Evolutionary conservation across 2,329 filamentous ascomycete species (phyloP), one percentile per base, ranked within the genome.

Genomic region (Clonostachys solani): DNA sequence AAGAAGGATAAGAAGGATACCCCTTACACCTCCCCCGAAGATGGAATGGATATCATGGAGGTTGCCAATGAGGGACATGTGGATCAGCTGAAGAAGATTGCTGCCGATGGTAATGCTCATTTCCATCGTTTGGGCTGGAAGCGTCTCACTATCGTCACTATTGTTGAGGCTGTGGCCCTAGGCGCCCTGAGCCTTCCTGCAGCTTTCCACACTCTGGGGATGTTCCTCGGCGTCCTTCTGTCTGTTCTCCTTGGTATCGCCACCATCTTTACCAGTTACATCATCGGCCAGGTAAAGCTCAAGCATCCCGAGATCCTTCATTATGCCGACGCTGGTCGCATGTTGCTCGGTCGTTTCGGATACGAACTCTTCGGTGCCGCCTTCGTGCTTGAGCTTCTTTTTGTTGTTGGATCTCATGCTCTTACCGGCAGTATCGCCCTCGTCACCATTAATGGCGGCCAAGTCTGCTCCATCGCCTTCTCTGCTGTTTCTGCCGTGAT

Each of bases 371-470:
- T 87, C 41, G 83, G 82, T 19, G 64, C 70, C 52, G 82, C 78
- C 52, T 83, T 86, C 55, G 67, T 77, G 10, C 63, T 88, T 16
- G 81, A 87, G 62, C 69, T 89, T 37, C 67, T 85, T 47, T 87
- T 89, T 65, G 77, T 87, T 55, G 83, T 86, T 64, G 83, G 78
- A 34, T 86, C 83, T n/a, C 87, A 90, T 64, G 72, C 86, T 45
- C 68, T 89, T 51, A 87, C 84, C 0, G 87, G 87, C 53, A 77
- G 76, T 33, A 84, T 88, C 56, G 84, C 84, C 54, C 78, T 88
- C 64, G 83, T 83, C 55, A 81, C 75, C 44, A 70, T 89, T 45
- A 83, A 82, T 5, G 62, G 77, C 5, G 75, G 85, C 51, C 78
- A 61, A 43, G 57, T 63, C 15, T 76, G 73, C 62, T 69, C 69